A percentile compares a stretch with the other conserved stretches of the same genome.
phyloP scores from a whole-genome alignment of 176 grass and related monocot genomes.

The Oryza australiensis region DNA sequence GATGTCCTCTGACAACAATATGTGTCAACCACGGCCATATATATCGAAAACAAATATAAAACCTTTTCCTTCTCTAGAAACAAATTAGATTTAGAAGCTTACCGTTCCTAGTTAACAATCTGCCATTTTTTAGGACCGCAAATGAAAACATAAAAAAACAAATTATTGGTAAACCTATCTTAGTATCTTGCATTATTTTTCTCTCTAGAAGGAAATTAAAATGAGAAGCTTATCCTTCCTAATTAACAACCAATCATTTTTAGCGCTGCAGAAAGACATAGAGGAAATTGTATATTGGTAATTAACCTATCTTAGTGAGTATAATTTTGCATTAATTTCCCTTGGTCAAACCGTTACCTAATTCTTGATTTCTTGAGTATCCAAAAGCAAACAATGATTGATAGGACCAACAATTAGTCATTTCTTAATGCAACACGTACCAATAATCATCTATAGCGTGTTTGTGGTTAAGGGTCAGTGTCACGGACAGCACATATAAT shows the following conservation, averaged over 20 bases:
- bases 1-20: too few relatives aligned
- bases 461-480: background rate
- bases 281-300: too few relatives aligned
- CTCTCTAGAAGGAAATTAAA: too few relatives aligned
- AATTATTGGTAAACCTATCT: background rate
- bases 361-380: background rate
- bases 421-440: background rate
- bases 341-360: background rate
- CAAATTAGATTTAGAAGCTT: background rate
- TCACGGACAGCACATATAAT: background rate
- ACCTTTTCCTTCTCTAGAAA: background rate
- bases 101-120: too few relatives aligned
- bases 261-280: too few relatives aligned
- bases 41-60: too few relatives aligned
- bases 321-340: background rate
- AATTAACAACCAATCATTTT: too few relatives aligned
- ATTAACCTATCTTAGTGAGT: too few relatives aligned
- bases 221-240: too few relatives aligned
- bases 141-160: background rate
- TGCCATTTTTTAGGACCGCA: too few relatives aligned
- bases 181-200: background rate
- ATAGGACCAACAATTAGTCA: background rate
- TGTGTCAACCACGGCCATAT: too few relatives aligned
- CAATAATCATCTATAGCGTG: background rate
- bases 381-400: background rate